Conservation (phyloP, 169 alveolate species). For the Eimeria zaria region DNA sequence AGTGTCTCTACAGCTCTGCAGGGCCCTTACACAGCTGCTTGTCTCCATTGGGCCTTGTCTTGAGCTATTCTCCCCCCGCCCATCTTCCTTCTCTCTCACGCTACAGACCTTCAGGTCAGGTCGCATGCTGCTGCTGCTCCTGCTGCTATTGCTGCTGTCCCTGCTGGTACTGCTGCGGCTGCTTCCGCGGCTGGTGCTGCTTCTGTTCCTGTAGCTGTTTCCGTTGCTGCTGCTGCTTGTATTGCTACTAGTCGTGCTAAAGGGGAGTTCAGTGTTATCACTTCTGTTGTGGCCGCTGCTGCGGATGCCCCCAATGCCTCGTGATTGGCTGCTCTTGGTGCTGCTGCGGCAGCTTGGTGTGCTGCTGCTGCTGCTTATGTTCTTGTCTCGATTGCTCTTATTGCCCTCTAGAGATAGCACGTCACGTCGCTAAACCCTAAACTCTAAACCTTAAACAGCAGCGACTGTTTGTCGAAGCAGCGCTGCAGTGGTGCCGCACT, state of each 20-base stretch:
- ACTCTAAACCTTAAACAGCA: no score
- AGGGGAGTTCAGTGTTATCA: background rate
- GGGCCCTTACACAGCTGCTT: conserved; percentile 67
- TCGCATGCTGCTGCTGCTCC: background rate
- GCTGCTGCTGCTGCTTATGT: background rate
- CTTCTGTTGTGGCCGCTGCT: background rate
- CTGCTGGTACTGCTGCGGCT: background rate
- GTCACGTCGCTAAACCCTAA: no score
- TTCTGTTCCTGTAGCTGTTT: background rate
- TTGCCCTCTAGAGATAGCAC: no score
- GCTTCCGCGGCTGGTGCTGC: no score
- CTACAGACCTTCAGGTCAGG: conserved; percentile 70
- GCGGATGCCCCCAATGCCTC: background rate
- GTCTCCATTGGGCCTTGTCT: conserved; percentile 80
- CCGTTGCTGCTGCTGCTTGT: background rate
- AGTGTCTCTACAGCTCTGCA: conserved; percentile 69
- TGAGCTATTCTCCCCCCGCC: conserved; percentile 79
- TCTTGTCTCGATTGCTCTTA: no score
- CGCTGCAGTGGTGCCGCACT: no score
- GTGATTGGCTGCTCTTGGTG: background rate
- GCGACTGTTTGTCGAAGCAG: no score
- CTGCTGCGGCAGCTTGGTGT: background rate
- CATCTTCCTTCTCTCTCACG: conserved; percentile 58
- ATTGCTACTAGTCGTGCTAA: no score
- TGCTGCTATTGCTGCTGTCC: background rate